Conservation (phyloP, 2,329 filamentous ascomycete species). For the Beauveria sp. region DNA sequence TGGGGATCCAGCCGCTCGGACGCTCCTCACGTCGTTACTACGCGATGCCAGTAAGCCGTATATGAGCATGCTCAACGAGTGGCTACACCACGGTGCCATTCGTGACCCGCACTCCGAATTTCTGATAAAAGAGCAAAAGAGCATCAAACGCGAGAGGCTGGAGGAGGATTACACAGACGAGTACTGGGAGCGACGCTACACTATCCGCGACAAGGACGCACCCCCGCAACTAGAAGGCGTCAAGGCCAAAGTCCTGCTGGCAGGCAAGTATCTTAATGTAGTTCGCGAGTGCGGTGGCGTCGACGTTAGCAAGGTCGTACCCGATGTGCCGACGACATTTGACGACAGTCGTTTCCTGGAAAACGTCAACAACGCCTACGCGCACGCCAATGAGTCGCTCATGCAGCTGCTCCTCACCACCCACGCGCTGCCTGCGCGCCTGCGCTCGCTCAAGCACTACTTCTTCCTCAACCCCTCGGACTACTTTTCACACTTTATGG, state of each 20-base stretch:
- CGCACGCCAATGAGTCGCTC: conserved; percentile 88
- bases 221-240: conserved; percentile 86
- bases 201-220: conserved; percentile 82
- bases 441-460: conserved; percentile 93
- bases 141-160: conserved; percentile 80
- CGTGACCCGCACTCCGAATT: conserved; percentile 92
- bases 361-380: conserved; percentile 92
- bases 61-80: conserved; percentile 97
- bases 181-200: conserved; percentile 98
- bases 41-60: conserved; percentile 88
- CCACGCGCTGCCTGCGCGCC: conserved; percentile 77
- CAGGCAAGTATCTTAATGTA: conserved; percentile 96
- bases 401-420: conserved; percentile 87
- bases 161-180: conserved; percentile 98
- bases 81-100: conserved; percentile 93
- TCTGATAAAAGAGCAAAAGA: conserved; percentile 90
- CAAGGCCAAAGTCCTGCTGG: conserved; percentile 88
- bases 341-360: conserved; percentile 88
- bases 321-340: conserved; percentile 84
- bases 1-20: conserved; percentile 81
- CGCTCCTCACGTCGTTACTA: conserved; percentile 71
- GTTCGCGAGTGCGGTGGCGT: conserved; percentile 95
- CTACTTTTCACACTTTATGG: conserved; percentile 96
- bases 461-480: conserved; percentile 98
- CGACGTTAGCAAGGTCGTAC: conserved; percentile 80